Conservation (phyloP, 306 rosid genomes). For the Vachellia pachyceras region DNA sequence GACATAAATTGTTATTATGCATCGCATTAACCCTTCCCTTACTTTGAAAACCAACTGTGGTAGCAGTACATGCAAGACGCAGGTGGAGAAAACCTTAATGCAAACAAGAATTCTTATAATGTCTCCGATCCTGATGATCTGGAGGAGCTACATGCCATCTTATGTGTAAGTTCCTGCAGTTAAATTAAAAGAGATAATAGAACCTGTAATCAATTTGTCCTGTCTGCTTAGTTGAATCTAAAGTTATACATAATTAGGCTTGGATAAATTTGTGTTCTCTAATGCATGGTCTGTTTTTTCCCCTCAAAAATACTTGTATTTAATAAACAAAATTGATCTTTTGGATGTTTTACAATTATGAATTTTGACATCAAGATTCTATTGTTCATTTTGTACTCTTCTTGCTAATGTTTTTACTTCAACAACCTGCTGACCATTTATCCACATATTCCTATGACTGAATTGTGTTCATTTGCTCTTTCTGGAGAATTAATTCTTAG, state of each 20-base stretch:
- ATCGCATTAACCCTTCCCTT: conserved; percentile 9
- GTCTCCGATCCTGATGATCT: conserved; percentile 80
- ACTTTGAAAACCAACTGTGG: conserved; percentile 15
- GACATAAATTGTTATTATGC: not conserved
- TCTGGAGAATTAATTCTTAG: conserved; percentile 1
- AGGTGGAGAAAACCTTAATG: conserved; percentile 82
- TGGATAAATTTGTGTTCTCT: not conserved
- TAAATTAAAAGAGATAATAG: not conserved
- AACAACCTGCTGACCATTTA: not conserved
- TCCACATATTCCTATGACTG: not conserved
- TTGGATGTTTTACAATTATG: not conserved
- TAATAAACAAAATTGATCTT: not conserved
- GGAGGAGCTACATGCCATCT: conserved; percentile 84
- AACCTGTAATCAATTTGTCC: not conserved
- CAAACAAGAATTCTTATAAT: conserved; percentile 70
- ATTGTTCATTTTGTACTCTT: not conserved
- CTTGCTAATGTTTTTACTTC: not conserved
- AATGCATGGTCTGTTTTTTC: not conserved
- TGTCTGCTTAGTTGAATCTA: not conserved
- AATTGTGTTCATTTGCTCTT: conserved; percentile 4
- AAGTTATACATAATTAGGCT: not conserved
- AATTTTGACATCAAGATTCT: not conserved
- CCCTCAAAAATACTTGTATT: not conserved
- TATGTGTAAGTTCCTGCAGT: conserved; percentile 69
- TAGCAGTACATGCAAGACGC: conserved; percentile 80